Evolutionary conservation across 352 stramenopile species (phyloP).

Genomic region (Globisporangium megalacanthum): DNA sequence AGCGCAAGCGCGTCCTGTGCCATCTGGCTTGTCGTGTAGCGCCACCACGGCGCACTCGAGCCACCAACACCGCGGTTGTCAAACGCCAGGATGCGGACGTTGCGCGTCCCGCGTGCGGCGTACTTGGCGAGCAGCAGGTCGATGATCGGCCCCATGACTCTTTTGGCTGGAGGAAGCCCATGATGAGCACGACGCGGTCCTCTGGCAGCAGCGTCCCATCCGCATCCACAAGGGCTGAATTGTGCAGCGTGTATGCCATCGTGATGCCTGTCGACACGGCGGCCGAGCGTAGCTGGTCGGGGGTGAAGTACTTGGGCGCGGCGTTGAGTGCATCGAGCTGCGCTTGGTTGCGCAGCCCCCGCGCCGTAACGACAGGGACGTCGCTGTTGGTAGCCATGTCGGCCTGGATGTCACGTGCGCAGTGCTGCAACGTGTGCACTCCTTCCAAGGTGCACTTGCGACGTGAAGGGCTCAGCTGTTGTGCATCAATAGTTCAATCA

Average conservation of each 20-base stretch:
- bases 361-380: constrained; percentile 1
- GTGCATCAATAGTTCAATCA: no score
- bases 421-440: no score
- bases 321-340: constrained; percentile 11
- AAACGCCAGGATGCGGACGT: constrained; percentile 32
- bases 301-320: background rate
- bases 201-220: background rate
- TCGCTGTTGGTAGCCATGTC: background rate
- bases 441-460: no score
- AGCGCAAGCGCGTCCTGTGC: constrained; percentile 55
- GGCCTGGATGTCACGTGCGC: no score
- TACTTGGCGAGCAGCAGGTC: constrained; percentile 18
- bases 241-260: constrained; percentile 2
- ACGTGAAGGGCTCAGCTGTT: no score
- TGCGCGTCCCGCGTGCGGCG: constrained; percentile 4
- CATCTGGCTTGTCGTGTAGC: constrained; percentile 59
- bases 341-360: constrained; percentile 9
- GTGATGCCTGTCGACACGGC: constrained; percentile 4
- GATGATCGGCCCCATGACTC: constrained; percentile 20
- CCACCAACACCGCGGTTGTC: constrained; percentile 41
- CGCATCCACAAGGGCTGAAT: background rate
- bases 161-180: constrained; percentile 19
- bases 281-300: background rate
- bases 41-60: constrained; percentile 41
- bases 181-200: constrained; percentile 22